phyloP scores from a whole-genome alignment of 2,329 filamentous ascomycete species.

The Phoma sp. region DNA sequence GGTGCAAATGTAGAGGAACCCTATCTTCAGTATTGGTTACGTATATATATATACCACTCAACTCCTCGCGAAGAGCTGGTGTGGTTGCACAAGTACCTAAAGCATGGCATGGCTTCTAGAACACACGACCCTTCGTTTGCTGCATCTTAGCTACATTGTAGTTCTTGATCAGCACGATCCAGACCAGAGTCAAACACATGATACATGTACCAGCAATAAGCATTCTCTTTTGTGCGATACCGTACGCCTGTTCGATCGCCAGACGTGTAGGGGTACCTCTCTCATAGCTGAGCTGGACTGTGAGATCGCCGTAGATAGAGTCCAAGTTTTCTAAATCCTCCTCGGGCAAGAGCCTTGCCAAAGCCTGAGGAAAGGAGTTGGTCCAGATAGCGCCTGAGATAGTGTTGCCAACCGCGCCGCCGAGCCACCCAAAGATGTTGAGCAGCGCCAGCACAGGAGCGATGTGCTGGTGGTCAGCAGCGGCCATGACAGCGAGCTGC shows the following conservation, averaged over 20 bases:
- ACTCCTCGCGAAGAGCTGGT: too few species aligned
- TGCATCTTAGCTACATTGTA: constrained; percentile 26
- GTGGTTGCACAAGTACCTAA: too few species aligned
- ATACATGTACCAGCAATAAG: constrained; percentile 53
- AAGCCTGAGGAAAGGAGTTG: constrained; percentile 20
- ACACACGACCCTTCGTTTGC: constrained; percentile 26
- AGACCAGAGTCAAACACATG: constrained; percentile 23
- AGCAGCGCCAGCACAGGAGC: constrained; percentile 53
- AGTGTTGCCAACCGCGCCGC: constrained; percentile 51
- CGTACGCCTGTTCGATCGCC: constrained; percentile 54
- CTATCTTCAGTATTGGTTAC: too few species aligned
- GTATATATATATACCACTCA: too few species aligned
- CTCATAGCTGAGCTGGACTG: constrained; percentile 48
- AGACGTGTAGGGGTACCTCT: constrained; percentile 54
- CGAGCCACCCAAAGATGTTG: constrained; percentile 68
- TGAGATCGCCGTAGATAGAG: constrained; percentile 50
- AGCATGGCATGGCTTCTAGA: constrained; percentile 8
- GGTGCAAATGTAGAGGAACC: too few species aligned
- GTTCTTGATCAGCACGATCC: constrained; percentile 28
- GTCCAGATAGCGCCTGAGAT: constrained; percentile 71
- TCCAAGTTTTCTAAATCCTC: constrained; percentile 46
- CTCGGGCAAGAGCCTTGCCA: constrained; percentile 46
- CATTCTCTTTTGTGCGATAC: constrained; percentile 54
- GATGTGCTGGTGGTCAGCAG: constrained; percentile 52
- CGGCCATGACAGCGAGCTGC: constrained; percentile 43